These are phyloP conservation scores for Lasiodiplodia gonubiensis DNA, from an alignment of 2,329 filamentous ascomycete genomes.

Conservation along the genomic window DNA sequence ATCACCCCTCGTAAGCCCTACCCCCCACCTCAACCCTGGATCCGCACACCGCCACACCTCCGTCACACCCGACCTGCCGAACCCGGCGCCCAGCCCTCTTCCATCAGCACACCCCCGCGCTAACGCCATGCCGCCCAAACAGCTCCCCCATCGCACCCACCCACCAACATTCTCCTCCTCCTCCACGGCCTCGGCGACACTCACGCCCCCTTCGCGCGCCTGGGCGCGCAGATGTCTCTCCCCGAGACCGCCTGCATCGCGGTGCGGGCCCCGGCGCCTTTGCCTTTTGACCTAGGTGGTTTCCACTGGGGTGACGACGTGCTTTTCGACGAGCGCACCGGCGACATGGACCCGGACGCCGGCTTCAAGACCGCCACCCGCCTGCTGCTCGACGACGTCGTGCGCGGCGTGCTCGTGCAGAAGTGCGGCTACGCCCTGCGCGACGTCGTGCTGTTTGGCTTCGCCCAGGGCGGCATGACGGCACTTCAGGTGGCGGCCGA, in stretches of 20 bases:
- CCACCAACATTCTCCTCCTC: slow-evolving; percentile 77
- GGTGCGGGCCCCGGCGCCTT: slow-evolving; percentile 70
- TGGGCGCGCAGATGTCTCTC: slow-evolving; percentile 72
- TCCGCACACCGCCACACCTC: slow-evolving; percentile 28
- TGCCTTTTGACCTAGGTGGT: slow-evolving; percentile 72
- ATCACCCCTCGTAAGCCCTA: slow-evolving; percentile 52
- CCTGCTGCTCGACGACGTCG: slow-evolving; percentile 51
- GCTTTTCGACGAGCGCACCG: slow-evolving; percentile 58
- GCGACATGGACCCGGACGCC: slow-evolving; percentile 60
- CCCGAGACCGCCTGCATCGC: slow-evolving; percentile 79
- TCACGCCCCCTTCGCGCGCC: slow-evolving; percentile 68
- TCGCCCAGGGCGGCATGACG: slow-evolving; percentile 64
- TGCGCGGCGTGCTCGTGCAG: slow-evolving; percentile 50
- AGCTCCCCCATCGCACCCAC: slow-evolving; percentile 54
- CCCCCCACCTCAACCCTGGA: not conserved
- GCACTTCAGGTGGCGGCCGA: slow-evolving; percentile 53
- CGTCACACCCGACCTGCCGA: slow-evolving; percentile 19
- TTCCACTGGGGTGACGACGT: slow-evolving; percentile 69
- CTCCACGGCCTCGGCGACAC: slow-evolving; percentile 86
- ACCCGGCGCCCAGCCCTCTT: too few relatives aligned
- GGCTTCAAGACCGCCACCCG: slow-evolving; percentile 54
- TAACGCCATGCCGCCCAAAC: not conserved
- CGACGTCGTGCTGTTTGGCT: slow-evolving; percentile 61
- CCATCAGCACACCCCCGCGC: not conserved
- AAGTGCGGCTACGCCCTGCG: slow-evolving; percentile 58